Evolutionary conservation across 768 basidiomycete species (phyloP).

Genomic region (Kwoniella dejecticola): DNA sequence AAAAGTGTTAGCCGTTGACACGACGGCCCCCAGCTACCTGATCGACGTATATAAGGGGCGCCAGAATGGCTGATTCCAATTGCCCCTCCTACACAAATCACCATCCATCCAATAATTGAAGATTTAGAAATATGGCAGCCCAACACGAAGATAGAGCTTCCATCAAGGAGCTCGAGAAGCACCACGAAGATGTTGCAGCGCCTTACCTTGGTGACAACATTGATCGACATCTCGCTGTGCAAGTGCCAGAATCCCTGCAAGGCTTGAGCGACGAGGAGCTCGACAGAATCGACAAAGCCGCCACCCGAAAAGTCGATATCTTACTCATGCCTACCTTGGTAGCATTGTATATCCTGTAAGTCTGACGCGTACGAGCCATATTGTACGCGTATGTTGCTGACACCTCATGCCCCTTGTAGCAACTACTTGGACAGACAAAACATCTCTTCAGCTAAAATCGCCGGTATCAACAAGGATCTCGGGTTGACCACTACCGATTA

Average conservation of each 20-base stretch:
- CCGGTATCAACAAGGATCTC: constrained; percentile 36
- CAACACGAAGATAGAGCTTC: constrained; percentile 25
- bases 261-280: constrained; percentile 42
- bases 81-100: not conserved
- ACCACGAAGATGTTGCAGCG: constrained; percentile 1
- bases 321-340: constrained; percentile 44
- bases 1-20: not conserved
- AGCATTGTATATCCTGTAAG: constrained; percentile 38
- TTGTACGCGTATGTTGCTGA: too few species aligned
- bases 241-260: constrained; percentile 37
- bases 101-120: too few species aligned
- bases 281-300: constrained; percentile 30
- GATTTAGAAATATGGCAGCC: constrained; percentile 10
- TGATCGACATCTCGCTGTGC: constrained; percentile 34
- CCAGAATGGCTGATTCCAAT: not conserved
- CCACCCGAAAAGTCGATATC: constrained; percentile 46
- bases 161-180: constrained; percentile 21
- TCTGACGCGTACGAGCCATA: too few species aligned
- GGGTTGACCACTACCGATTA: constrained; percentile 32
- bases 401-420: too few species aligned
- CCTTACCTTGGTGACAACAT: constrained; percentile 7
- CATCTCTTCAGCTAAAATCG: constrained; percentile 40
- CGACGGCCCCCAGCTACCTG: not conserved
- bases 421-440: constrained; percentile 42
- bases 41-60: constrained; percentile 2